These are phyloP conservation scores for Pythium guiyangense DNA, from an alignment of 352 stramenopile species.

Conservation along the genomic window DNA sequence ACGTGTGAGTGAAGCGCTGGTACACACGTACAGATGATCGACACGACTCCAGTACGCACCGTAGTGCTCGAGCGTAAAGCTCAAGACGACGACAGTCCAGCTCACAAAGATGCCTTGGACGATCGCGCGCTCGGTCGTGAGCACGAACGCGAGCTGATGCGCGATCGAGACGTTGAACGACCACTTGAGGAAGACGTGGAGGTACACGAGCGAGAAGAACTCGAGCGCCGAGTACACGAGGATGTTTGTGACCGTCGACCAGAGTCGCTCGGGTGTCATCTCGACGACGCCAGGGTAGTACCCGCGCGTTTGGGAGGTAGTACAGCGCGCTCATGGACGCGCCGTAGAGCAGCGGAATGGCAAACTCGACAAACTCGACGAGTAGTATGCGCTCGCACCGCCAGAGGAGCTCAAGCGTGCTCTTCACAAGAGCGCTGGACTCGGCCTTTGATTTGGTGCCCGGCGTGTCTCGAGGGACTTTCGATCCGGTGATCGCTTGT, in stretches of 20 bases:
- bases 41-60: not conserved
- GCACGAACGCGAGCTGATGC: conserved; percentile 38
- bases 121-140: conserved; percentile 4
- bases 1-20: not conserved
- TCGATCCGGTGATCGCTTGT: no score
- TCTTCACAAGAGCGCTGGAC: not conserved
- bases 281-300: conserved; percentile 15
- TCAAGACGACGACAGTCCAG: conserved; percentile 1
- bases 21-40: not conserved
- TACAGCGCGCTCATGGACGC: conserved; percentile 21
- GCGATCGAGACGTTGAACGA: conserved; percentile 18
- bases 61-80: conserved; percentile 1
- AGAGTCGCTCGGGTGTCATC: conserved; percentile 9
- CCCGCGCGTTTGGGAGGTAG: conserved; percentile 18
- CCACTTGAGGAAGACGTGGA: conserved; percentile 14
- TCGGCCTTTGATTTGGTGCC: not conserved
- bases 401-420: conserved; percentile 24
- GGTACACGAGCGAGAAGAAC: conserved; percentile 15
- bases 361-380: conserved; percentile 28
- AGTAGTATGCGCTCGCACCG: conserved; percentile 27
- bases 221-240: conserved; percentile 23
- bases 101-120: not conserved
- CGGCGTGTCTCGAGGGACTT: not conserved
- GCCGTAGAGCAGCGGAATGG: conserved; percentile 23
- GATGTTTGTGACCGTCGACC: conserved; percentile 2